Percentiles rank a stretch among this genome's conserved stretches.
These are phyloP conservation scores for Penicillium goetzii DNA, from an alignment of 495 filamentous ascomycete genomes.

Conservation along the genomic window DNA sequence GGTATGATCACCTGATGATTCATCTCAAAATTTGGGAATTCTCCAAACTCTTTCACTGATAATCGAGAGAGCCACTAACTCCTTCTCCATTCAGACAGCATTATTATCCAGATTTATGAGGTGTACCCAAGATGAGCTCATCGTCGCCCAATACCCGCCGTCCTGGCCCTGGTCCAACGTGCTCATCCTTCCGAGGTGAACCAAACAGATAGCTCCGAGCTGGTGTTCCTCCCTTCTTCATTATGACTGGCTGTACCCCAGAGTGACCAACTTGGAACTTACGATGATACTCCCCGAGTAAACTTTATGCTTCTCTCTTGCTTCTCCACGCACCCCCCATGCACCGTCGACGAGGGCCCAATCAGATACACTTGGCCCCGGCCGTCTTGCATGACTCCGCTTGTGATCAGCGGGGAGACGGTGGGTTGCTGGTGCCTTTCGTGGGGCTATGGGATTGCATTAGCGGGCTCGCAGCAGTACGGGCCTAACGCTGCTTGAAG, in stretches of 20 bases:
- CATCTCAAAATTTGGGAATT: background rate
- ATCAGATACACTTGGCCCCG: conserved; percentile 2
- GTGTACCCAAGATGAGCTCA: background rate
- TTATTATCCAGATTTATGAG: background rate
- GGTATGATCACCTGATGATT: conserved; percentile 33
- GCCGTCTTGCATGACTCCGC: conserved; percentile 22
- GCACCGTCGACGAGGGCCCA: conserved; percentile 7
- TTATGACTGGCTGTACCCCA: conserved; percentile 20
- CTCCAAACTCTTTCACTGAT: background rate
- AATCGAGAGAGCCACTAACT: background rate
- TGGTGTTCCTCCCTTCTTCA: background rate
- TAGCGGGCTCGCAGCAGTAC: conserved; percentile 2
- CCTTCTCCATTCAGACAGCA: background rate
- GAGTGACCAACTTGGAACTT: conserved; percentile 3
- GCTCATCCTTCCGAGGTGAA: background rate
- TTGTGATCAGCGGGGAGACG: conserved; percentile 3
- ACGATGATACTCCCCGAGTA: conserved; percentile 32
- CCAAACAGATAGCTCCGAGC: background rate
- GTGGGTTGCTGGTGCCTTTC: conserved; percentile 1
- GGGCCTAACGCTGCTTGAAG: conserved; percentile 4
- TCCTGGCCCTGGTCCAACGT: conserved; percentile 2
- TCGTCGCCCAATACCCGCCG: background rate
- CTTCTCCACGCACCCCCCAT: conserved; percentile 2
- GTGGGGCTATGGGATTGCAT: conserved; percentile 11
- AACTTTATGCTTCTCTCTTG: conserved; percentile 28